Conservation (phyloP, 192 early-diverging fungal species). For the Allomyces javanicus region DNA sequence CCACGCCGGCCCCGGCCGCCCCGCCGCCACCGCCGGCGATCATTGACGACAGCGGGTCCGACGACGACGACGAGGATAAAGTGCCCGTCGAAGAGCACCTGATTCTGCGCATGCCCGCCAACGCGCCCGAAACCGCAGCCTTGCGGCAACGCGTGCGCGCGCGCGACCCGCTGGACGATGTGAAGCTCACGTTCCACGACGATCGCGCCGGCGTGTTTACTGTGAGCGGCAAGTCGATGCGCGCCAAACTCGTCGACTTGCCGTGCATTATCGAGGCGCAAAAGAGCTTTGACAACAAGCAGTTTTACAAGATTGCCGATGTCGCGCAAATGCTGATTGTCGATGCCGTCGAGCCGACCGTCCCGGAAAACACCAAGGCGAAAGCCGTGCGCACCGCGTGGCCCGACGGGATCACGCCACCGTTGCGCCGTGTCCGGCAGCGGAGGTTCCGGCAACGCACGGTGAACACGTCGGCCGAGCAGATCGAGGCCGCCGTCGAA, state of each 20-base stretch:
- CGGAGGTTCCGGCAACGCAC: slow-evolving; percentile 62
- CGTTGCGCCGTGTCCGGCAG: slow-evolving; percentile 53
- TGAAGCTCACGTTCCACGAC: slow-evolving; percentile 28
- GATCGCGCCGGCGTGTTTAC: slow-evolving; percentile 34
- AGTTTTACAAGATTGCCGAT: slow-evolving; percentile 68
- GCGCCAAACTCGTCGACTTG: slow-evolving; percentile 56
- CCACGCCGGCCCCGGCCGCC: too few relatives aligned
- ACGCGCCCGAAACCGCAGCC: slow-evolving; percentile 18
- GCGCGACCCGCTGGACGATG: slow-evolving; percentile 21
- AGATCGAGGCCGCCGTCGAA: background rate
- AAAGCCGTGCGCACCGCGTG: slow-evolving; percentile 9
- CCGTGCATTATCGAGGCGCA: slow-evolving; percentile 71
- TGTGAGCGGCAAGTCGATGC: slow-evolving; percentile 28
- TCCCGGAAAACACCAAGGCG: slow-evolving; percentile 21
- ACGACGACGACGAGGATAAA: slow-evolving; percentile 32
- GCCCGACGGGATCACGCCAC: slow-evolving; percentile 60
- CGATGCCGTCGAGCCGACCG: slow-evolving; percentile 15
- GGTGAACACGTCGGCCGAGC: slow-evolving; percentile 38
- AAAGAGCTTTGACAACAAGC: slow-evolving; percentile 68
- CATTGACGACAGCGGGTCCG: background rate
- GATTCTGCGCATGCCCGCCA: slow-evolving; percentile 45
- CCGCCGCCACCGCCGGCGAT: background rate
- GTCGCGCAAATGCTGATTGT: slow-evolving; percentile 48
- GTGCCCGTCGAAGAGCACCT: slow-evolving; percentile 65
- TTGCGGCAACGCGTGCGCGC: slow-evolving; percentile 26